phyloP scores from a whole-genome alignment of 2,329 filamentous ascomycete genomes.

The Aspergillus japonicus region DNA sequence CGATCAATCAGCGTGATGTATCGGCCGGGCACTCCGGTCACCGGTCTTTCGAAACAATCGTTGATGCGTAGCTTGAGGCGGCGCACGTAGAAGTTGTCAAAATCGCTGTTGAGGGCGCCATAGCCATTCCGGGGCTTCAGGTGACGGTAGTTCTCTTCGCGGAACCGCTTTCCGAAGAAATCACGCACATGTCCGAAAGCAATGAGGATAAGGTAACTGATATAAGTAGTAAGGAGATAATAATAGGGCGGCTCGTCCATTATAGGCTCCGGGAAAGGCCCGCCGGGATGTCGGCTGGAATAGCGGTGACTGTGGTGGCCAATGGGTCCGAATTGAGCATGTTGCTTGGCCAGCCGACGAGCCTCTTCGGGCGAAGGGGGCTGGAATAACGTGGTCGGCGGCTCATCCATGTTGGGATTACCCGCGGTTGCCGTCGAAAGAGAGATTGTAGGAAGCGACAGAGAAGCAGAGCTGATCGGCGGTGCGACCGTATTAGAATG shows the following conservation, averaged over 20 bases:
- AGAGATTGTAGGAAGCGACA: slow-evolving; percentile 86
- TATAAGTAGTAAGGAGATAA: slow-evolving; percentile 95
- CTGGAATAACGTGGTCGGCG: slow-evolving; percentile 79
- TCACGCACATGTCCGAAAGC: slow-evolving; percentile 93
- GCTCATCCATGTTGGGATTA: slow-evolving; percentile 70
- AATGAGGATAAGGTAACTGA: slow-evolving; percentile 95
- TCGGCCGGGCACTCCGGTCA: slow-evolving; percentile 88
- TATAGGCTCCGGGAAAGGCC: slow-evolving; percentile 75
- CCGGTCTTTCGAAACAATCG: slow-evolving; percentile 91
- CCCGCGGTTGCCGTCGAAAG: slow-evolving; percentile 81
- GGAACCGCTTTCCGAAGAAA: slow-evolving; percentile 96
- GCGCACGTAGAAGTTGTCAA: slow-evolving; percentile 97
- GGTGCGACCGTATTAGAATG: slow-evolving; percentile 52
- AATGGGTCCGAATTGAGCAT: slow-evolving; percentile 90
- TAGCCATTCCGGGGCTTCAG: slow-evolving; percentile 83
- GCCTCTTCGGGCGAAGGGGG: slow-evolving; percentile 83
- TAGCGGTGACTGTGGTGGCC: slow-evolving; percentile 79
- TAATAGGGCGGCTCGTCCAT: slow-evolving; percentile 97
- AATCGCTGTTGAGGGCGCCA: slow-evolving; percentile 93
- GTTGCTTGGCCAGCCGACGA: slow-evolving; percentile 69
- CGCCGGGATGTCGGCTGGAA: slow-evolving; percentile 81
- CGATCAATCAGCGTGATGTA: slow-evolving; percentile 93
- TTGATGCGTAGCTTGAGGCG: slow-evolving; percentile 92
- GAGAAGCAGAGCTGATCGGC: slow-evolving; percentile 67
- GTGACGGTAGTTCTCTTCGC: slow-evolving; percentile 80